These are phyloP conservation scores for Botrytis hyacinthi DNA, from an alignment of 2,329 filamentous ascomycete genomes.

Conservation along the genomic window DNA sequence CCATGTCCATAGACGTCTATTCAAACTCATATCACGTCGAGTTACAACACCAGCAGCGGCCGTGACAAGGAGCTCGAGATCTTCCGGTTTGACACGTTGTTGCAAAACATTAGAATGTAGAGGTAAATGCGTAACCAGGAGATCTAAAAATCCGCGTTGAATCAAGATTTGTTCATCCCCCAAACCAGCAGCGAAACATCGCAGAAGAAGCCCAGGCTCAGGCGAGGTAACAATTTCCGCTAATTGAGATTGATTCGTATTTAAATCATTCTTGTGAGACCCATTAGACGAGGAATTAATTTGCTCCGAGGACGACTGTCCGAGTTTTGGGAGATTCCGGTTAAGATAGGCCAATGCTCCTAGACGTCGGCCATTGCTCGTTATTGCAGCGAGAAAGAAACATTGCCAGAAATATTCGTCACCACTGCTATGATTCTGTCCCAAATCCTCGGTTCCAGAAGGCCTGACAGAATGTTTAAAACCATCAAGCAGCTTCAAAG, in stretches of 20 bases:
- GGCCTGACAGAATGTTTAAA: constrained; percentile 69
- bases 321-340: constrained; percentile 73
- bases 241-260: constrained; percentile 50
- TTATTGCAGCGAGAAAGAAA: constrained; percentile 90
- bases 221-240: constrained; percentile 74
- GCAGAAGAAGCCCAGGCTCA: constrained; percentile 84
- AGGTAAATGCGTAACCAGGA: constrained; percentile 87
- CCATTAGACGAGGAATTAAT: constrained; percentile 33
- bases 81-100: constrained; percentile 65
- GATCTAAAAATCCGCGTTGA: constrained; percentile 88
- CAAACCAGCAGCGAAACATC: constrained; percentile 89
- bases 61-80: constrained; percentile 77
- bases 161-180: constrained; percentile 85
- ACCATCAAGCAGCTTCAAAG: constrained; percentile 72
- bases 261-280: constrained; percentile 34
- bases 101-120: constrained; percentile 81
- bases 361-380: constrained; percentile 77
- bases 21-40: constrained; percentile 93
- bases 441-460: constrained; percentile 49
- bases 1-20: constrained; percentile 94
- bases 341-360: constrained; percentile 85
- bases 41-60: constrained; percentile 86
- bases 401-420: constrained; percentile 98
- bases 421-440: constrained; percentile 54
- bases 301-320: constrained; percentile 42